Evolutionary conservation across 192 early-diverging fungal species (phyloP).

Genomic region (Mortierella claussenii): DNA sequence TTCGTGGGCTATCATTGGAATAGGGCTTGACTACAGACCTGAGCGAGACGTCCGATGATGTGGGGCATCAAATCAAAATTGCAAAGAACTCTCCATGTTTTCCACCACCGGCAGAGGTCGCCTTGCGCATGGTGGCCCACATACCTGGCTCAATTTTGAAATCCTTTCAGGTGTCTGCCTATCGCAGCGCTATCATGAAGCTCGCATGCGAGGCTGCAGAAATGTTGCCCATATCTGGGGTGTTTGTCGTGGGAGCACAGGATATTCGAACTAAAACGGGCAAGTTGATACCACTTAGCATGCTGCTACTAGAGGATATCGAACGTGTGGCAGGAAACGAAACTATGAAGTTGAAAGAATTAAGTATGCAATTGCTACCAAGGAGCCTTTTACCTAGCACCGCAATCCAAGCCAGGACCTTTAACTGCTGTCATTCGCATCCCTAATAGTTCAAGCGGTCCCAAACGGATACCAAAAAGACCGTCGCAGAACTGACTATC

Average conservation of each 20-base stretch:
- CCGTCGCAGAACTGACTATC: conserved; percentile 48
- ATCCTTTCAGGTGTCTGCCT: conserved; percentile 61
- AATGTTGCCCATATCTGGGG: conserved; percentile 67
- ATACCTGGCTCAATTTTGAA: conserved; percentile 60
- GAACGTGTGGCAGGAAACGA: conserved; percentile 63
- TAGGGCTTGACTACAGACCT: conserved; percentile 84
- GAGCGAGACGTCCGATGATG: conserved; percentile 80
- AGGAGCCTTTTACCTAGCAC: too few species aligned
- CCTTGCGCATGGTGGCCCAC: conserved; percentile 72
- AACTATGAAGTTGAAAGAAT: conserved; percentile 68
- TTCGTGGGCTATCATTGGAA: not conserved
- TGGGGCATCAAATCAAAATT: conserved; percentile 74
- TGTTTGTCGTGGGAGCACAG: conserved; percentile 77
- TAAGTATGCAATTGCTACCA: conserved; percentile 28
- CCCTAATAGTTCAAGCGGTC: conserved; percentile 72
- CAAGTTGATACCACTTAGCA: conserved; percentile 78
- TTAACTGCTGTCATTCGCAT: too few species aligned
- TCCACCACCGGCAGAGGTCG: conserved; percentile 58
- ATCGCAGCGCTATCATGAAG: conserved; percentile 72
- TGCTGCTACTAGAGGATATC: conserved; percentile 82
- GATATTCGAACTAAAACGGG: conserved; percentile 70
- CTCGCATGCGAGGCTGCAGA: conserved; percentile 65
- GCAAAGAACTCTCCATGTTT: conserved; percentile 55
- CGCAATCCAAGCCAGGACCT: too few species aligned
- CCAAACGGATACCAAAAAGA: conserved; percentile 74